Conservation (phyloP, 176 grass and related monocot genomes). For the Carex kokanica region DNA sequence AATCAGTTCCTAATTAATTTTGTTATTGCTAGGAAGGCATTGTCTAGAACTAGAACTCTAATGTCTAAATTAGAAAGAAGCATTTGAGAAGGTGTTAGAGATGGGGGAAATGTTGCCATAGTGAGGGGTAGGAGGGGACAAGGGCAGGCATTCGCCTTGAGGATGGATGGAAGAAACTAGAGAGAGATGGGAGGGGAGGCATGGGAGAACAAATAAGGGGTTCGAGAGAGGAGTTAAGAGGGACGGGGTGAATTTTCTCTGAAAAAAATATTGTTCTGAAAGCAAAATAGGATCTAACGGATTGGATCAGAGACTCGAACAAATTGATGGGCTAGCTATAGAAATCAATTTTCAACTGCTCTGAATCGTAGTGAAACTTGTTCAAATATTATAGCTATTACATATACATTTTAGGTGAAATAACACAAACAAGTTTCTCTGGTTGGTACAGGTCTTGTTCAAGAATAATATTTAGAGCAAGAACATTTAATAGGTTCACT, state of each 20-base stretch:
- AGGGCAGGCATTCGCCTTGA: background rate
- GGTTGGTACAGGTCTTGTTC: background rate
- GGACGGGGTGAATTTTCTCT: too few species aligned
- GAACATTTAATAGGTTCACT: background rate
- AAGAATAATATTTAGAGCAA: background rate
- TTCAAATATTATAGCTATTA: background rate
- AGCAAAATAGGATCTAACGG: background rate
- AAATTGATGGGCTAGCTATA: too few species aligned
- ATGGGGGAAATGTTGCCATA: background rate
- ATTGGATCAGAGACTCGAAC: background rate
- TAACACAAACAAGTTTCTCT: background rate
- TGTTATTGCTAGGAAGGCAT: too few species aligned
- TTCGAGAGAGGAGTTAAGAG: background rate
- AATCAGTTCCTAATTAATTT: background rate
- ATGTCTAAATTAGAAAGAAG: background rate
- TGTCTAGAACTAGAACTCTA: background rate
- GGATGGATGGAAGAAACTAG: background rate
- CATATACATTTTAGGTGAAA: background rate
- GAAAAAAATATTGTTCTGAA: too few species aligned
- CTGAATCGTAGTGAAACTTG: background rate
- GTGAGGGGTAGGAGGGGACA: background rate
- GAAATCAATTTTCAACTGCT: background rate
- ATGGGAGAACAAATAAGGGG: background rate
- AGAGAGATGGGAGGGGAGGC: background rate
- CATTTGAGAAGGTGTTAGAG: background rate